Conservation (phyloP, 495 filamentous ascomycete species). For the Aspergillus wentii region DNA sequence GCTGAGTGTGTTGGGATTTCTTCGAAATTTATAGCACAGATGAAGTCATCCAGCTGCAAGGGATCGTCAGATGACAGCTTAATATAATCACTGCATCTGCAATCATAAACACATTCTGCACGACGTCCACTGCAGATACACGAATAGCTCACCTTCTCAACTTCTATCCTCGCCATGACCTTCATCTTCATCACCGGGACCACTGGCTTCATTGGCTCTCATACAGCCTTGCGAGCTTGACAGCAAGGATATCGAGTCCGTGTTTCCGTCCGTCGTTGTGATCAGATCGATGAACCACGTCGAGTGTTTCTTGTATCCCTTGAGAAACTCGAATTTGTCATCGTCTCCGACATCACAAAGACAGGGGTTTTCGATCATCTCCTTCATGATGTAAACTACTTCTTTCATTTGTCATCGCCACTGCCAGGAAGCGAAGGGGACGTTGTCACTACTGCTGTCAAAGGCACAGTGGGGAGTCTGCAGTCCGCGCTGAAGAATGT, state of each 20-base stretch:
- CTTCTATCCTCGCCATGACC: too few relatives aligned
- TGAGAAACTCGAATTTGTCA: slow-evolving; percentile 24
- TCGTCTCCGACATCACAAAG: slow-evolving; percentile 43
- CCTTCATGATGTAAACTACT: slow-evolving; percentile 38
- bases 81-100: too few relatives aligned
- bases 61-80: too few relatives aligned
- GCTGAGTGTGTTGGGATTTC: too few relatives aligned
- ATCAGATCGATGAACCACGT: slow-evolving; percentile 17
- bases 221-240: slow-evolving; percentile 16
- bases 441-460: slow-evolving; percentile 30
- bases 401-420: slow-evolving; percentile 52
- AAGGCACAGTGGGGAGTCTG: slow-evolving; percentile 31
- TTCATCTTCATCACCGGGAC: slow-evolving; percentile 27
- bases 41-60: too few relatives aligned
- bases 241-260: slow-evolving; percentile 20
- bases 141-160: too few relatives aligned
- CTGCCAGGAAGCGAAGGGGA: slow-evolving; percentile 14
- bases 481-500: slow-evolving; percentile 25
- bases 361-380: slow-evolving; percentile 40
- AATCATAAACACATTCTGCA: too few relatives aligned
- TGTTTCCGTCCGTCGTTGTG: slow-evolving; percentile 14
- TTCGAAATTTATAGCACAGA: too few relatives aligned
- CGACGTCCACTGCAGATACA: too few relatives aligned
- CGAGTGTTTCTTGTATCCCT: slow-evolving; percentile 7
- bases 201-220: slow-evolving; percentile 34